Base-by-base conservation (phyloP, 495 filamentous ascomycete genomes). In the Jackrogersella minutella region DNA sequence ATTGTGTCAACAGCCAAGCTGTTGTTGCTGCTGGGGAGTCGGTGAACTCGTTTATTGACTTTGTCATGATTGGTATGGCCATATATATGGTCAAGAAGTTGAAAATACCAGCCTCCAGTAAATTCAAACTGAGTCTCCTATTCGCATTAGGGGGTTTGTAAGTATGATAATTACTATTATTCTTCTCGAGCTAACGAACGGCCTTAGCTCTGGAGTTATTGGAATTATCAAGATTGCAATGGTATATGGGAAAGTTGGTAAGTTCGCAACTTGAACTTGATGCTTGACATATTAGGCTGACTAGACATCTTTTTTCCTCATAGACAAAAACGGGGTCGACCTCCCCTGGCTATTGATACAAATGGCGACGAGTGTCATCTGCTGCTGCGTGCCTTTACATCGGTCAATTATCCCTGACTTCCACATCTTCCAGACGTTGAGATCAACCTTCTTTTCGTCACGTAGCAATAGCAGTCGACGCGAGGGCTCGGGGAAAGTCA, bases 41-140 rank as follows among this genome's bases (percentile, higher is more conserved):
- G 11, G 26, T 52, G 2, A 52, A 52, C 30, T 52, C 49, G 13
- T 21, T 52, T 5, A 13, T 52, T 5, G 49, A 52, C 30, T 52
- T 52, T 36, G 14, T 13, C 11, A 22, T 52, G 26, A 26, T 52
- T 26, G 49, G 49, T 9, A n/a, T 52, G 14, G 49, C 49, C 9
- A 36, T 52, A 9, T 52, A 28, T 24, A 52, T 52, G 14, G 49
- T 52, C 14, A 24, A 36, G 14, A 11, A 24, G 6, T 36, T 52
- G 9, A 24, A 52, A 21, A 19, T 52, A 28, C 13, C 33, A 7
- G 11, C 2, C 14, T 19, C 28, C 13, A 52, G 6, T 7, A 46
- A 46, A 24, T 21, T 2, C 4, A 24, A 24, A 16, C 41, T 46
- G 5, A 5, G 19, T 14, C 3, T 46, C 13, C 19, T 46, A 24